Conservation (phyloP, 2,329 filamentous ascomycete species). For the Coniochaeta ligniaria region DNA sequence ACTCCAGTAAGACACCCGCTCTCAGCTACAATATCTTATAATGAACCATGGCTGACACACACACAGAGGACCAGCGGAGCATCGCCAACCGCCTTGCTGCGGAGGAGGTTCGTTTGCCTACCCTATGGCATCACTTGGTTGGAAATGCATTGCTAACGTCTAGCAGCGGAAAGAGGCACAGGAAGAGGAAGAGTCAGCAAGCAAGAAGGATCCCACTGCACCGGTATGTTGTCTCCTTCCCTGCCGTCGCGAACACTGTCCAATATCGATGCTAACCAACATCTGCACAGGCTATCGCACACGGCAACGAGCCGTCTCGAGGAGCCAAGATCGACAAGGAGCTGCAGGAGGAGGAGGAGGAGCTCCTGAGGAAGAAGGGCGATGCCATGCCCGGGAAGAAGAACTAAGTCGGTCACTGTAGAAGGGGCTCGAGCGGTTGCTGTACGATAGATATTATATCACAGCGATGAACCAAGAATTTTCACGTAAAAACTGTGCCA, state of each 20-base stretch:
- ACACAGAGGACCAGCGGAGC: conserved; percentile 59
- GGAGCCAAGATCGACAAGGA: conserved; percentile 67
- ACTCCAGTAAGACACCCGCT: conserved; percentile 54
- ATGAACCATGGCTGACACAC: conserved; percentile 10
- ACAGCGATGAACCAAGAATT: neutral
- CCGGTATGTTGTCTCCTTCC: conserved; percentile 25
- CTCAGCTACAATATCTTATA: neutral
- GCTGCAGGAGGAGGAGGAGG: conserved; percentile 61
- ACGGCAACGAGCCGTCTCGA: conserved; percentile 69
- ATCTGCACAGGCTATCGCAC: conserved; percentile 38
- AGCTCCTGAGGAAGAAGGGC: conserved; percentile 53
- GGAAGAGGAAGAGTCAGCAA: neutral
- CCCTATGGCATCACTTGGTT: neutral
- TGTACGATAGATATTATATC: neutral
- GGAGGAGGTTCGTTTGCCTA: conserved; percentile 43
- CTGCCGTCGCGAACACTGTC: neutral
- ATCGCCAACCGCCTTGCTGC: conserved; percentile 65
- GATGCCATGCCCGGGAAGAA: conserved; percentile 9
- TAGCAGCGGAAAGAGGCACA: neutral
- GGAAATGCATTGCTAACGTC: neutral
- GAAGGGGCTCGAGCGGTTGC: neutral
- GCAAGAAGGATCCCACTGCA: neutral
- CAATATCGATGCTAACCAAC: neutral
- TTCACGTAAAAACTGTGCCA: neutral
- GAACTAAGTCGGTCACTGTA: neutral